A percentile compares a stretch with the other conserved stretches of the same genome.
These are phyloP conservation scores for Eugenia klotzschiana DNA, from an alignment of 441 rosid genomes.

Conservation along the genomic window DNA sequence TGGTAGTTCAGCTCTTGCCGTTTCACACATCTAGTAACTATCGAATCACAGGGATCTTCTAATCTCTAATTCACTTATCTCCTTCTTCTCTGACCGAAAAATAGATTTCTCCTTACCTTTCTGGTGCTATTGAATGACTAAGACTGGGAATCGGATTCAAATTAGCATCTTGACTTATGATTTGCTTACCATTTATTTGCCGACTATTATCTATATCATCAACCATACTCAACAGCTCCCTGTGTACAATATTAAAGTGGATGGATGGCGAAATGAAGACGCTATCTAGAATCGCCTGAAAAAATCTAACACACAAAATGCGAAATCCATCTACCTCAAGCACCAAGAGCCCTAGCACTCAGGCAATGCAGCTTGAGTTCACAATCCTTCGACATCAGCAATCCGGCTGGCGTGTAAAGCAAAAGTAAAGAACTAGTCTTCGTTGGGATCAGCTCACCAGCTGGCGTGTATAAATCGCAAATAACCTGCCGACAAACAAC, in stretches of 20 bases:
- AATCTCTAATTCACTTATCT: background rate
- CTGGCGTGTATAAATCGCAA: conserved; percentile 66
- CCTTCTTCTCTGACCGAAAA: background rate
- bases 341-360: too few relatives aligned
- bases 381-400: too few relatives aligned
- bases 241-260: background rate
- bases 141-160: background rate
- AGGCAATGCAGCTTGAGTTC: too few relatives aligned
- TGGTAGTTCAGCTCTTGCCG: background rate
- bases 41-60: background rate
- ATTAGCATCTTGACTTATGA: background rate
- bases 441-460: conserved; percentile 78
- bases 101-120: background rate
- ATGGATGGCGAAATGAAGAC: background rate
- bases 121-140: background rate
- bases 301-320: background rate
- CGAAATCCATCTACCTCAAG: background rate
- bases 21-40: background rate
- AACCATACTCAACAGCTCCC: background rate
- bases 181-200: background rate
- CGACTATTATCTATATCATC: background rate
- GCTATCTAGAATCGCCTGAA: too few relatives aligned
- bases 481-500: background rate
- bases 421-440: too few relatives aligned
- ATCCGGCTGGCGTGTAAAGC: too few relatives aligned